Evolutionary conservation across 2,329 filamentous ascomycete genomes (phyloP), one percentile per base, ranked within the genome.

Genomic region (Diaporthe citriasiana): DNA sequence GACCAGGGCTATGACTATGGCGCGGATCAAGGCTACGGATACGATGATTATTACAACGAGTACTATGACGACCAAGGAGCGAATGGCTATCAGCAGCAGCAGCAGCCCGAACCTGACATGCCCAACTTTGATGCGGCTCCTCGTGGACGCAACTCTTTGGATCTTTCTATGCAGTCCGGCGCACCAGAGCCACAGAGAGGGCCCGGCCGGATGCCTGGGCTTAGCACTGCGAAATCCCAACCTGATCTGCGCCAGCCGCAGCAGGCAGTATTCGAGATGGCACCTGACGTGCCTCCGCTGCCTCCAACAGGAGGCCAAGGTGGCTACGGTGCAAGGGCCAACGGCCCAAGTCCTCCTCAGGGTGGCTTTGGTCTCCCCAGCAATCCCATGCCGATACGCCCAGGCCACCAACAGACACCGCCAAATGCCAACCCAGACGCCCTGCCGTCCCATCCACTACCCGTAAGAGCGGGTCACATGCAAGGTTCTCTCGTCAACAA

Each of bases 241-340:
- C 91, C 92, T 40, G 89, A 93, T 79, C 83, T 93, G 73, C 87
- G 89, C 47, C 87, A 91, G 77, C 87, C 89, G 4, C 90, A 93
- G 78, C 87, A 90, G 3, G 93, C 93, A 12, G 88, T 93, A 1
- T 95, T 95, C 77, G 94, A 95, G 79, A 93, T 95, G 88, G 91
- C 90, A 2, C 88, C 85, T 35, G 91, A 94, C 77, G 82, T 92
- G 40, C 91, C 91, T 15, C 85, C 83, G 53, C 83, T 87, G 79
- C 87, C 83, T 71, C 74, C 78, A 22, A 76, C 80, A 70, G 72
- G 68, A 30, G 65, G 51, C 7, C 74, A 74, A 42, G 74, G 72
- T 22, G 68, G 57, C 10, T 69, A 72, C 55, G 74, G 33, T 27
- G 66, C 73, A 75, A 63, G 76, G 74, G 15, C 65, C 57, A 17